Evolutionary conservation across 768 basidiomycete genomes (phyloP), one percentile per base, ranked within the genome.

Genomic region (Harrya chromipes): DNA sequence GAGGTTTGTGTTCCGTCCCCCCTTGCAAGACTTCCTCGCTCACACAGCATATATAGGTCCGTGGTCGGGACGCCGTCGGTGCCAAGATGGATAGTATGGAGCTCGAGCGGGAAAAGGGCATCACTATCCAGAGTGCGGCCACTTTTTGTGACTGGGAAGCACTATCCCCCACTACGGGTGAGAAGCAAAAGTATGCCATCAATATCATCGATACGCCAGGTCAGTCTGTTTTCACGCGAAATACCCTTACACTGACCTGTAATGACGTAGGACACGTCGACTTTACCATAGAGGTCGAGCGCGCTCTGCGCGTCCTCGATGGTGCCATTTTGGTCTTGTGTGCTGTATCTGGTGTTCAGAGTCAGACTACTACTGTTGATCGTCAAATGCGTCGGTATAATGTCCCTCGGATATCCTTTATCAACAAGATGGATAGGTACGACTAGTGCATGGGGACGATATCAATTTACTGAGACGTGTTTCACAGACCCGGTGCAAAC

Each of bases 81-180:
- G 97, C 97, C 8, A 99, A 99, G 76, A 99, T 99, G 97, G 97
- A 99, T 70, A 91, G 87, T 59, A 99, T 99, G 97, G 97, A 99
- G 55, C 76, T 99, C 4, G 97, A 99, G 68, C 79, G 95, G 40
- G 97, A 98, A 71, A 98, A 99, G 73, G 97, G 97, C 34, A 99
- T 99, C 61, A 99, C 97, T 29, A 99, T 99, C 54, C 97, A 99
- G 70, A 94, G 90, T 61, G 97, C 97, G 4, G 97, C 97, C 1
- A 98, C 97, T 0, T 99, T 94, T 70, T 95, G 93, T 59, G 95
- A 98, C 65, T 99, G 97, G 97, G 79, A 87, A 48, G 80, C 89
- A 0, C 78, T 73, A 3, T 74, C 84, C 43, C 81, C 84, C 4
- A 68, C 72, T 3, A 80, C 80, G 17, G 77, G 77, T 41, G 79